Conservation (phyloP, 768 basidiomycete species). For the Leccinum ochraceum region DNA sequence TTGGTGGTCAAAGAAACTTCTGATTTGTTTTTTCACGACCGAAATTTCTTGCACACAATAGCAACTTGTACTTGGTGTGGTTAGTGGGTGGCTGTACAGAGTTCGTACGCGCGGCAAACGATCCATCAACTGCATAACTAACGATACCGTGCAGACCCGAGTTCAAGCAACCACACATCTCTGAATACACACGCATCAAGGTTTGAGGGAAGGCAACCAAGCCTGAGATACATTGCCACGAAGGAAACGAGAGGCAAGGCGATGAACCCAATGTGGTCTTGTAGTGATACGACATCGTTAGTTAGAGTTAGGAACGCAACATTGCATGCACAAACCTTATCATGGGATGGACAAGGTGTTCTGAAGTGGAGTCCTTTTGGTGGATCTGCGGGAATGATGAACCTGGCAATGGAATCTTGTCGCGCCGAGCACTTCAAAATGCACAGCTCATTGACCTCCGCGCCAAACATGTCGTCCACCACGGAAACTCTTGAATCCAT, state of each 20-base stretch:
- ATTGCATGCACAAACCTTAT: constrained; percentile 23
- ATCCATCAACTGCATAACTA: constrained; percentile 11
- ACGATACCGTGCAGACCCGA: constrained; percentile 18
- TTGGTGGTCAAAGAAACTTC: too few species aligned
- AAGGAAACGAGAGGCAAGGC: constrained; percentile 22
- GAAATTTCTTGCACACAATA: too few species aligned
- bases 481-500: neutral
- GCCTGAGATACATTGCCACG: constrained; percentile 10
- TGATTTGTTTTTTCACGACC: too few species aligned
- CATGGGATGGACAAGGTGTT: constrained; percentile 60
- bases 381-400: constrained; percentile 7
- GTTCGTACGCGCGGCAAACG: too few species aligned
- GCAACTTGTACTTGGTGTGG: too few species aligned
- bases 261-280: constrained; percentile 23
- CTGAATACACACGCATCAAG: constrained; percentile 24
- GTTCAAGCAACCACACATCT: constrained; percentile 14
- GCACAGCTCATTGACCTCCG: constrained; percentile 1
- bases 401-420: neutral
- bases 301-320: neutral
- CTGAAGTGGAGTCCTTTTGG: constrained; percentile 41
- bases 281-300: constrained; percentile 3
- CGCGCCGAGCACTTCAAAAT: constrained; percentile 10
- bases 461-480: neutral
- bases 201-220: constrained; percentile 27
- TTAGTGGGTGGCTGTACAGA: too few species aligned